Percentiles rank a stretch among this genome's conserved stretches.
Evolutionary conservation across 108 stramenopile species (phyloP).

Genomic region (Mayamaea pseudoterrestris): DNA sequence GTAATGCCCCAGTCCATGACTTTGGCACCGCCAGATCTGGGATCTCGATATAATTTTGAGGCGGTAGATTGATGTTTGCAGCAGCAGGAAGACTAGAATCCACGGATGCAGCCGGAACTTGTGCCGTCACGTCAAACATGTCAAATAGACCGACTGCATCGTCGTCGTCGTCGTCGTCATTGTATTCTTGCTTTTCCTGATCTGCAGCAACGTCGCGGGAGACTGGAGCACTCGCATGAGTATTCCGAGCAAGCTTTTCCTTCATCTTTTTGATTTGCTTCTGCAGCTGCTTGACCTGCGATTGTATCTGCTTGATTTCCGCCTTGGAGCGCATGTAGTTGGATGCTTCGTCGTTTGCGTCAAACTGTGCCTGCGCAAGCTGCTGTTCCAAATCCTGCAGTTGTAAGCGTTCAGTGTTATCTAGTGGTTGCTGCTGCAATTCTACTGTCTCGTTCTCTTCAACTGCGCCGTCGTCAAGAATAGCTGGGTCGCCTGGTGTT

Average conservation of each 20-base stretch:
- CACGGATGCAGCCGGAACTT: background rate
- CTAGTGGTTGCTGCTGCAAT: too few species aligned
- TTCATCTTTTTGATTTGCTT: slow-evolving; percentile 11
- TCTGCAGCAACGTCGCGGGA: too few species aligned
- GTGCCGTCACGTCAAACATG: background rate
- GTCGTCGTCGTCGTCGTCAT: slow-evolving; percentile 15
- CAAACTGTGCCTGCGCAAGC: too few species aligned
- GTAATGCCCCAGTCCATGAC: slow-evolving; percentile 64
- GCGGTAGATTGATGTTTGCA: background rate
- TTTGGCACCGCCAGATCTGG: slow-evolving; percentile 22
- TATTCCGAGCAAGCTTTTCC: slow-evolving; percentile 6
- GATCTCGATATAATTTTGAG: background rate
- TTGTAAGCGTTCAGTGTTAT: too few species aligned
- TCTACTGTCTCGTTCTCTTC: too few species aligned
- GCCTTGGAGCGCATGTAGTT: slow-evolving; percentile 67
- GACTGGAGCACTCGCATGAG: slow-evolving; percentile 2
- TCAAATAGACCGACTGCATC: too few species aligned
- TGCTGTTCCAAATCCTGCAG: slow-evolving; percentile 32
- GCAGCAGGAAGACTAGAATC: background rate
- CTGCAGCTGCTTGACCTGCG: slow-evolving; percentile 17
- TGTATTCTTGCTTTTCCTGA: slow-evolving; percentile 8
- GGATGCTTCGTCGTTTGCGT: slow-evolving; percentile 54
- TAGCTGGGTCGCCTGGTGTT: too few species aligned
- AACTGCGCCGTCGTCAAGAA: too few species aligned
- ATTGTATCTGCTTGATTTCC: slow-evolving; percentile 46